Conservation (phyloP, 2,329 filamentous ascomycete genomes). For the Pseudocercospora fijiensis region DNA sequence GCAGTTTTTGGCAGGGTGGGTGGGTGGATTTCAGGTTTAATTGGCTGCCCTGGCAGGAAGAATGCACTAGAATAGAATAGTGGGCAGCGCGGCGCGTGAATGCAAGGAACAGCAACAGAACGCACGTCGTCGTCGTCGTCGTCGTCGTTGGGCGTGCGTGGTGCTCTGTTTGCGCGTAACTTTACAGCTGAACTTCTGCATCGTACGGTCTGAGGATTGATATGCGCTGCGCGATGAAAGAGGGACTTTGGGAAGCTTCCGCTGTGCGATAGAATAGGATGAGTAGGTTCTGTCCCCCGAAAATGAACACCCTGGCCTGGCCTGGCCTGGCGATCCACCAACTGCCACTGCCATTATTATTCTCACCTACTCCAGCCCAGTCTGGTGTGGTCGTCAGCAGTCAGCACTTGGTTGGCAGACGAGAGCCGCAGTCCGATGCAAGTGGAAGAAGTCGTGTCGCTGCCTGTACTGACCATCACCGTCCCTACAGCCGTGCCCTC, state of each 20-base stretch:
- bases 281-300: slow-evolving; percentile 17
- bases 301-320: slow-evolving; percentile 7
- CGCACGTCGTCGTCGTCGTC: background rate
- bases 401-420: too few species aligned
- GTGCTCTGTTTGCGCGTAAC: background rate
- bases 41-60: slow-evolving; percentile 5
- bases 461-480: slow-evolving; percentile 29
- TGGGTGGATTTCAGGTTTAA: background rate
- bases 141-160: background rate
- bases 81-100: too few species aligned
- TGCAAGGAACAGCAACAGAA: slow-evolving; percentile 6
- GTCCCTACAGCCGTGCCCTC: slow-evolving; percentile 32
- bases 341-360: background rate
- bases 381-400: background rate
- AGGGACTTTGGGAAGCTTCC: too few species aligned
- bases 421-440: slow-evolving; percentile 3
- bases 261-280: slow-evolving; percentile 18
- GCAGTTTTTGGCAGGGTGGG: background rate
- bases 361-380: background rate
- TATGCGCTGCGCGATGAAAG: slow-evolving; percentile 8
- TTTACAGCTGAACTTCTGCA: too few species aligned
- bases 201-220: too few species aligned
- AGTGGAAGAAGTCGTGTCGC: slow-evolving; percentile 11
- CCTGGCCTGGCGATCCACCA: background rate
- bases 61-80: slow-evolving; percentile 2